phyloP scores from a whole-genome alignment of 1,284 basidiomycete genomes.

The Rhodotorula sp. region DNA sequence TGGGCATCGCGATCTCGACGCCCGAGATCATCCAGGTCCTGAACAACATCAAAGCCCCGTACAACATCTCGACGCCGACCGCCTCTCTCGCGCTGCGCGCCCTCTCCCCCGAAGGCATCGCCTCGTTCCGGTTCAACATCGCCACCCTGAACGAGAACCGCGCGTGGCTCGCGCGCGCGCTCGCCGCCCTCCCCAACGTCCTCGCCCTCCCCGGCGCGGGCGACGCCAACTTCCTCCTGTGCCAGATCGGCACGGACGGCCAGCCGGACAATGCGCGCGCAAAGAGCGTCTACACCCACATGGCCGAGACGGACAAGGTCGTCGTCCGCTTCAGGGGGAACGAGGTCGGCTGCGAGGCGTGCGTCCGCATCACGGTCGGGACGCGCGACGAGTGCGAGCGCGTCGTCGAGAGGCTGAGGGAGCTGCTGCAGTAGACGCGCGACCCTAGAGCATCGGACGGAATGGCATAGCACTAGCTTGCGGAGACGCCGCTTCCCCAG shows the following conservation, averaged over 20 bases:
- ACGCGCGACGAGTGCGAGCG: conserved; percentile 72
- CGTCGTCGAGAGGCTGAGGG: conserved; percentile 40
- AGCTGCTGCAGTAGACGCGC: conserved; percentile 28
- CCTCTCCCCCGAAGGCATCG: conserved; percentile 64
- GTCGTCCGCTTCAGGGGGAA: conserved; percentile 88
- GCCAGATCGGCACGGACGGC: conserved; percentile 64
- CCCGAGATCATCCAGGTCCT: conserved; percentile 88
- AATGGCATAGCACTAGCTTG: background rate
- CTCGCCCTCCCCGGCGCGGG: conserved; percentile 76
- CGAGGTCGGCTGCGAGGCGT: conserved; percentile 84
- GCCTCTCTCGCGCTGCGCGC: conserved; percentile 81
- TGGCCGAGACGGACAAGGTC: conserved; percentile 82
- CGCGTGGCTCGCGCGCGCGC: conserved; percentile 9
- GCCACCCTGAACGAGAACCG: conserved; percentile 39
- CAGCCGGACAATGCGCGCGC: conserved; percentile 71
- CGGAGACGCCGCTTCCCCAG: too few species aligned
- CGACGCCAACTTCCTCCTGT: conserved; percentile 89
- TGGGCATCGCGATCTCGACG: conserved; percentile 87
- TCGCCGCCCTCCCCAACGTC: conserved; percentile 55
- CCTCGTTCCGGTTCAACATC: conserved; percentile 56
- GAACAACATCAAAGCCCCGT: conserved; percentile 95
- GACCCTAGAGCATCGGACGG: too few species aligned
- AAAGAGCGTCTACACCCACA: conserved; percentile 70
- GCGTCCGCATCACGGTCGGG: conserved; percentile 87
- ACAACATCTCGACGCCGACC: conserved; percentile 92